Base-by-base conservation (phyloP, 345 rosid species). In the Lepidium aucheri region DNA sequence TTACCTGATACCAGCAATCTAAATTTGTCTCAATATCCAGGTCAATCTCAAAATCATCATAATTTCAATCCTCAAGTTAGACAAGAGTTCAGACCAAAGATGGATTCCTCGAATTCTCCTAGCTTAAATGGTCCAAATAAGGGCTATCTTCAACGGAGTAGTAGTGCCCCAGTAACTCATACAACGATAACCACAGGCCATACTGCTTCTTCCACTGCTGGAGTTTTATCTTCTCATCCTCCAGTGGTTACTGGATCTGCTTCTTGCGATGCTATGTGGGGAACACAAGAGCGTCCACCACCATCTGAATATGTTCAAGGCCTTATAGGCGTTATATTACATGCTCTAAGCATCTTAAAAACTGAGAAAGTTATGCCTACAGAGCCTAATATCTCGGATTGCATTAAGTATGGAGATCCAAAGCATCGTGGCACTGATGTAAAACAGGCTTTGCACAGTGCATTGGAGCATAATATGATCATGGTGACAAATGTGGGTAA, bases 271-370 rank as follows among this genome's bases (percentile, higher is more conserved):
- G n/a, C n/a, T n/a, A n/a, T n/a, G n/a, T n/a, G n/a, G n/a, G n/a
- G n/a, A n/a, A n/a, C n/a, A n/a, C n/a, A n/a, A n/a, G n/a, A n/a
- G n/a, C n/a, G n/a, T 57, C 76, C 81, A 8, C 70, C 76, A 53
- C 88, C 90, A 53, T 65, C 92, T 60, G 87, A 86, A 68, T 80
- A 79, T 76, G 84, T 78, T 38, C 94, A 88, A 80, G 90, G 96
- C 73, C 94, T 84, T 70, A 82, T 87, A 53, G 96, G 96, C 56
- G 83, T 87, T 57, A 72, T 91, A 67, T 75, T 91, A 67, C 86
- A 82, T 49, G 87, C 96, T 52, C 73, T 91, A 69, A 81, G 81
- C 76, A 80, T 82, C 22, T 82, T 91, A 76, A 89, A 87, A 80
- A 82, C 20, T 51, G 95, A 89, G 70, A 81, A 78, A 77, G 70